Evolutionary conservation across 441 rosid genomes (phyloP), one percentile per base, ranked within the genome.

Genomic region (Gossypium gossypioides): DNA sequence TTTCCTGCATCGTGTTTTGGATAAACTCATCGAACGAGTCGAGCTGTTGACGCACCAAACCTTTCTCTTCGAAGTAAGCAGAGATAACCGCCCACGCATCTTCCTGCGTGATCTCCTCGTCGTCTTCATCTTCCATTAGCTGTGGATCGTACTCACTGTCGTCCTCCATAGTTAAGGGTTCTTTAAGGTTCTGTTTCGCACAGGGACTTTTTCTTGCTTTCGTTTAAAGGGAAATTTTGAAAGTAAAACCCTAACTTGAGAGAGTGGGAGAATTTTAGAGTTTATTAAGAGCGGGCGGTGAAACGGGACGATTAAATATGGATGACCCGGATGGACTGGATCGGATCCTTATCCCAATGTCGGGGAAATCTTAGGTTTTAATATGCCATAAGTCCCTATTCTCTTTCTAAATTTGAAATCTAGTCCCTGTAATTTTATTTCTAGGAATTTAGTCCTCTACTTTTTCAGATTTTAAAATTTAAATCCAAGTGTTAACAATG

Each of bases 1-100:
- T 94, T 77, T 94, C 99, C 81, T 92, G 97, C 97, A 94, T 94
- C 2, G 97, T 92, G 51, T 94, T 92, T 81, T 94, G 97, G 54
- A 94, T 94, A 56, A 94, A 94, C 83, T 94, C 99, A 29, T 95
- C 97, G 83, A 95, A 95, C 0, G 97, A 91, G 69, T 95, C 96
- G 58, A 95, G 92, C 84, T 92, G 96, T 72, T 95, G 99, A 7
- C 97, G 87, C 58, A 92, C 99, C 77, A 95, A 75, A 18, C 99
- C 98, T 80, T 95, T 92, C 75, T 92, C 98, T 77, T 95, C 97
- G 79, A 95, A 95, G 59, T 92, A 95, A 10, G 99, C 95, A 1
- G 97, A 95, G 46, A 92, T 92, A 3, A 95, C 97, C 0, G 96
- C 91, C 97, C 97, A 92, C 0, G 97, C 96, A 60, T 95, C 98